Percentiles rank a stretch among this genome's conserved stretches.
These are phyloP conservation scores for Leishmania tarentolae DNA, from an alignment of 208 protist species.

Conservation along the genomic window DNA sequence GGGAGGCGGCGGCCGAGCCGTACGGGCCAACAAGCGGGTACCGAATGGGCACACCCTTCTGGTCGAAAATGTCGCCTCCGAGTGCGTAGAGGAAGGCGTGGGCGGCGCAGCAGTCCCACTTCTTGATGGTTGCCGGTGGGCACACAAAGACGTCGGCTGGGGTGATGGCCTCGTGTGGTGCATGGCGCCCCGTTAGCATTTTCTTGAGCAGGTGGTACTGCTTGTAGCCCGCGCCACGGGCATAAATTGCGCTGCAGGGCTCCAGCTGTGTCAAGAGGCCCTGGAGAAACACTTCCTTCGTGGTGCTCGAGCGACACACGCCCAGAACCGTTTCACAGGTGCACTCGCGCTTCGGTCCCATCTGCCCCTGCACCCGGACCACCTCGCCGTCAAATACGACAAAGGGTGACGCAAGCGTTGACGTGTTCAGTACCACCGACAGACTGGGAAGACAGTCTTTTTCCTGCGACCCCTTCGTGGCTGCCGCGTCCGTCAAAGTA, in stretches of 20 bases:
- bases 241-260: constrained; percentile 22
- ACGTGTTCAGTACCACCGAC: constrained; percentile 49
- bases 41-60: constrained; percentile 37
- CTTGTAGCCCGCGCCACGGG: constrained; percentile 64
- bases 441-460: constrained; percentile 15
- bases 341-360: background rate
- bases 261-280: constrained; percentile 27
- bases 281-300: constrained; percentile 35
- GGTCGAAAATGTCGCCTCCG: constrained; percentile 53
- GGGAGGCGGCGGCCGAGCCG: background rate
- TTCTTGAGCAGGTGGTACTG: constrained; percentile 45
- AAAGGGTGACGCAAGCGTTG: constrained; percentile 25
- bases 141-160: constrained; percentile 66
- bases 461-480: background rate
- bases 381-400: constrained; percentile 53
- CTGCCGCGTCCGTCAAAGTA: background rate
- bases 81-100: constrained; percentile 71
- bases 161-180: background rate
- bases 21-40: constrained; percentile 26
- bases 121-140: constrained; percentile 53
- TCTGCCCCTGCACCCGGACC: constrained; percentile 3
- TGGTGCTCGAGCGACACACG: constrained; percentile 49
- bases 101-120: constrained; percentile 82
- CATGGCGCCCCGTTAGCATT: constrained; percentile 19
- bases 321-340: constrained; percentile 10